Evolutionary conservation across 2,329 filamentous ascomycete species (phyloP).

Genomic region (Teratosphaeriaceae sp.): DNA sequence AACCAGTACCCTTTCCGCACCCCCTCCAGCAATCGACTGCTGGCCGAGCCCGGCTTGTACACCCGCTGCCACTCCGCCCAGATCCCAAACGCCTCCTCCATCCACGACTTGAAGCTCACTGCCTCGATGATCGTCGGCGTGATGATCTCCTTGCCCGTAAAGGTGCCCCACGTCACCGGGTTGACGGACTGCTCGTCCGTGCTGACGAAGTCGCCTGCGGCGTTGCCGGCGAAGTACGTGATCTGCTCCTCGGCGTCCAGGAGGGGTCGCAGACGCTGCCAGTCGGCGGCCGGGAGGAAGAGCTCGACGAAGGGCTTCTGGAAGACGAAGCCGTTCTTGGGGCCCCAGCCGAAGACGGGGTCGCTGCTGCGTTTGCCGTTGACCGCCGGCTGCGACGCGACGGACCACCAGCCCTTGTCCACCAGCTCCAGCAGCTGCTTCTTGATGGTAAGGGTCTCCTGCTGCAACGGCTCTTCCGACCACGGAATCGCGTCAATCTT

Average conservation of each 20-base stretch:
- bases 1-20: constrained; percentile 71
- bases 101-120: constrained; percentile 88
- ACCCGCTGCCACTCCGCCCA: constrained; percentile 91
- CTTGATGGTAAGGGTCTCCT: constrained; percentile 78
- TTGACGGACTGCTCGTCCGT: constrained; percentile 66
- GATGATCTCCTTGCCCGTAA: constrained; percentile 90
- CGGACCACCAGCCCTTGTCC: constrained; percentile 85
- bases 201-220: constrained; percentile 68
- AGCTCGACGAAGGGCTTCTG: constrained; percentile 98
- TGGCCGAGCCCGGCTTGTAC: constrained; percentile 68
- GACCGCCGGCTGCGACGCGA: constrained; percentile 90
- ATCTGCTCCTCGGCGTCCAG: constrained; percentile 63
- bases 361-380: constrained; percentile 76
- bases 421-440: constrained; percentile 70
- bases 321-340: constrained; percentile 87
- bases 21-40: constrained; percentile 62
- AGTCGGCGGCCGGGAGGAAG: constrained; percentile 73
- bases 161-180: constrained; percentile 94
- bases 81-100: constrained; percentile 91
- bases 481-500: constrained; percentile 78
- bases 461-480: constrained; percentile 81
- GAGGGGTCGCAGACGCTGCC: constrained; percentile 57
- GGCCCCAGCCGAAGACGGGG: constrained; percentile 86
- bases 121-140: constrained; percentile 96
- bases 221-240: constrained; percentile 83